A percentile compares a stretch with the other conserved stretches of the same genome.
phyloP scores from a whole-genome alignment of 345 rosid species.

The Cardiospermum halicacabum region DNA sequence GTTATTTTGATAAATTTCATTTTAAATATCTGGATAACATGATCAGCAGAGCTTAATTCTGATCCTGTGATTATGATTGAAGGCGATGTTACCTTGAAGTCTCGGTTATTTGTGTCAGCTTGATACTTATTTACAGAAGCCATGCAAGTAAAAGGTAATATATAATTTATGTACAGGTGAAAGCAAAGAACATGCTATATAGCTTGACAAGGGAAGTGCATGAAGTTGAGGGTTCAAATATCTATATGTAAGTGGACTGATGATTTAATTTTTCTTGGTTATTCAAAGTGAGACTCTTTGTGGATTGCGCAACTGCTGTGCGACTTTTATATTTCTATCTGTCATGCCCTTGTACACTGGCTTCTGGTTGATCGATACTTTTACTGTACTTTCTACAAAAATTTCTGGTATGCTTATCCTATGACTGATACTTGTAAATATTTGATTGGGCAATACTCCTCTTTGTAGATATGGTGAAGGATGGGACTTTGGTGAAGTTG shows the following conservation, averaged over 20 bases:
- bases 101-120: background rate
- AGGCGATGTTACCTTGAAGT: conserved; percentile 3
- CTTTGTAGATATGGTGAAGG: conserved; percentile 92
- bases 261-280: background rate
- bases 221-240: conserved; percentile 80
- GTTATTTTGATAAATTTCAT: background rate
- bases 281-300: background rate
- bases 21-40: background rate
- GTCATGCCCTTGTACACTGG: background rate
- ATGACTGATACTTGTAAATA: background rate
- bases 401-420: background rate
- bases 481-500: conserved; percentile 99
- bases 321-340: background rate
- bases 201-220: conserved; percentile 58
- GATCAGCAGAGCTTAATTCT: no score
- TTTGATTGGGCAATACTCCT: conserved; percentile 9
- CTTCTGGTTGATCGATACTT: background rate
- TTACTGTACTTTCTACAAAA: background rate
- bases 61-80: background rate
- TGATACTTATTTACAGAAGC: background rate
- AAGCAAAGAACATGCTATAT: conserved; percentile 61
- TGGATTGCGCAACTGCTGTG: background rate
- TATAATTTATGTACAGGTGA: conserved; percentile 45
- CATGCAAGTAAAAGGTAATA: conserved; percentile 9
- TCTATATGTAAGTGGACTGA: conserved; percentile 59